Evolutionary conservation across 345 rosid genomes (phyloP), one percentile per base, ranked within the genome.

Genomic region (Odontarrhena argentea): DNA sequence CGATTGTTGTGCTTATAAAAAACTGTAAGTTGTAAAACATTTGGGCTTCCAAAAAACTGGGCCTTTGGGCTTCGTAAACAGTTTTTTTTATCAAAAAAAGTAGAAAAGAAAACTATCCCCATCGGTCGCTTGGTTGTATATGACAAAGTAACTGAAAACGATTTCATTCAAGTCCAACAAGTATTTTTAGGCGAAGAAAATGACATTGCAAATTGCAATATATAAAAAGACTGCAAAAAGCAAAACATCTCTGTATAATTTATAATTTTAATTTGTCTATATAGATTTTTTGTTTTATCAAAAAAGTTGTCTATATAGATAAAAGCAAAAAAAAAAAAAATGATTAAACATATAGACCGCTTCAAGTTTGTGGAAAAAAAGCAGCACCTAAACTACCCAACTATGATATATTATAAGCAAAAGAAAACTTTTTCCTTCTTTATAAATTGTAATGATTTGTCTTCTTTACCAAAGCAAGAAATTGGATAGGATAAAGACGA

Each of bases 401-500:
- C 30, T 60, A 51, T 9, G 54, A 18, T 18, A 18, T 18, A 18
- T 18, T 18, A 18, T 18, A 18, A 18, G 22, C 36, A 18, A 56
- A n/a, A 46, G n/a, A 41, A 51, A 60, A 45, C 47, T 6, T 43
- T 34, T 51, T 18, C 22, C 10, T 68, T 60, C 52, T 69, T 54
- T 60, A 53, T n/a, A n/a, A n/a, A n/a, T 36, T 62, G 35, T 61
- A 25, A 60, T 70, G 36, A 45, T 35, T 35, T 62, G 55, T 30
- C 41, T 8, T 45, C 32, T 32, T 1, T 11, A 40, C 14, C 13
- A 9, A 40, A 9, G 22, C 13, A 35, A 32, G 41, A 4, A 2
- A 13, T 35, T 53, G 34, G 61, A 63, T 53, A 46, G 55, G 53
- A 71, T 63, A 55, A 55, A 55, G 62, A 35, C 40, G 40, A 63